Evolutionary conservation across 2,329 filamentous ascomycete species (phyloP), one percentile per base, ranked within the genome.

Genomic region (Hypoxylon sp.): DNA sequence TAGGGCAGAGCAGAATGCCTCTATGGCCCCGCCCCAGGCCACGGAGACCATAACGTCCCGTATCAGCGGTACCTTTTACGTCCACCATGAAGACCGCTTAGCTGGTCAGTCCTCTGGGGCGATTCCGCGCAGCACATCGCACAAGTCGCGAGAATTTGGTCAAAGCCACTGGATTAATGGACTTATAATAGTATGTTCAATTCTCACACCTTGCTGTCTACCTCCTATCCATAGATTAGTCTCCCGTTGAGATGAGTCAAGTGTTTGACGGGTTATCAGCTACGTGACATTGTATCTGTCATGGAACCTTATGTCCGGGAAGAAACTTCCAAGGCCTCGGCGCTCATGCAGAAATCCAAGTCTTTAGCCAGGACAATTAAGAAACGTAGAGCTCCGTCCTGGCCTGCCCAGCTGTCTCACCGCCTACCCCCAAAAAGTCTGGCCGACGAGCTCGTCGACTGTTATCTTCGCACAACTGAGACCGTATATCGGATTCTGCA

Each of bases 161-260:
- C 82, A 82, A 68, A 86, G 83, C 28, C 84, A 87, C 68, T 87
- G 84, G 81, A 79, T 86, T n/a, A 85, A 82, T 61, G 78, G 77
- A 1, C 72, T 84, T 10, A 68, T 76, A 0, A 65, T 84, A 46
- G 84, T 86, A 69, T 71, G 79, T 62, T 64, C 70, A 55, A n/a
- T n/a, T n/a, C n/a, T n/a, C n/a, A n/a, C n/a, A n/a, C n/a, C n/a
- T n/a, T n/a, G n/a, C n/a, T 39, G 52, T 55, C 56, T 6, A 62
- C 15, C 24, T 10, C 13, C 71, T 24, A 60, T 24, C 24, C 11
- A 53, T 44, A 11, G 4, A 28, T 4, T 61, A 41, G 20, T 28
- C 28, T 56, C 17, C 32, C 46, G 30, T 17, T 11, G 2, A 10
- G 32, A 41, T 50, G 17, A 34, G 49, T 56, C n/a, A 17, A 19